Evolutionary conservation across 1,284 basidiomycete species (phyloP).

Genomic region (Fomes fomentarius): DNA sequence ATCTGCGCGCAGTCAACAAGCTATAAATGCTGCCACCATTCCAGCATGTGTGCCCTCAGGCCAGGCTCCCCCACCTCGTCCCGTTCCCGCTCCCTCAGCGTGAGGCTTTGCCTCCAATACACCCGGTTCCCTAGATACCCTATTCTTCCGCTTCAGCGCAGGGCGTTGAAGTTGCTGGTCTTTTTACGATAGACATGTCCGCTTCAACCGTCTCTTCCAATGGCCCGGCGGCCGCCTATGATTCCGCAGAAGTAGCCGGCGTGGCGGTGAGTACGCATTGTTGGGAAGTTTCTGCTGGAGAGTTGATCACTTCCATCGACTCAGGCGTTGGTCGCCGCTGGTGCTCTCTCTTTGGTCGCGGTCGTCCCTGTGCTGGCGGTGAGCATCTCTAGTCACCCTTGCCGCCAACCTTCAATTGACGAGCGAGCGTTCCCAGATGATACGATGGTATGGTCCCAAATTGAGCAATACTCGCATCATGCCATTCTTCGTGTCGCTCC

Average conservation of each 20-base stretch:
- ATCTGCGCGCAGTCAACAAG: no score
- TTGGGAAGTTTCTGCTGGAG: background rate
- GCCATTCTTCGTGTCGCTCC: conserved; percentile 41
- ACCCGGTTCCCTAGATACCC: background rate
- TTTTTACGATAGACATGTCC: background rate
- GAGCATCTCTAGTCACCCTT: background rate
- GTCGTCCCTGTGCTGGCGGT: conserved; percentile 29
- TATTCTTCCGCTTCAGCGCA: conserved; percentile 10
- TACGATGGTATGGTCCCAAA: conserved; percentile 21
- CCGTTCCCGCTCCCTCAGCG: background rate
- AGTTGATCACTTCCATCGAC: background rate
- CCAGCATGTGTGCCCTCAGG: background rate
- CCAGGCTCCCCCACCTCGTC: background rate
- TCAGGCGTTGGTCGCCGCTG: conserved; percentile 32
- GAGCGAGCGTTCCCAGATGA: conserved; percentile 17
- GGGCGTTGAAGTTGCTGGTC: conserved; percentile 9
- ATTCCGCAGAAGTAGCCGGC: conserved; percentile 20
- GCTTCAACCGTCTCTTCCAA: background rate
- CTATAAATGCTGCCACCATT: background rate
- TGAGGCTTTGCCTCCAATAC: background rate
- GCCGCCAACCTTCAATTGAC: background rate
- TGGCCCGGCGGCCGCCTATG: conserved; percentile 20
- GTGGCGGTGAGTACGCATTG: conserved; percentile 23
- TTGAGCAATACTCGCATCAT: conserved; percentile 35
- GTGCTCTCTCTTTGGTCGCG: conserved; percentile 29